Evolutionary conservation across 768 basidiomycete genomes (phyloP), one percentile per base, ranked within the genome.

Genomic region (Rossbeevera mucosa): DNA sequence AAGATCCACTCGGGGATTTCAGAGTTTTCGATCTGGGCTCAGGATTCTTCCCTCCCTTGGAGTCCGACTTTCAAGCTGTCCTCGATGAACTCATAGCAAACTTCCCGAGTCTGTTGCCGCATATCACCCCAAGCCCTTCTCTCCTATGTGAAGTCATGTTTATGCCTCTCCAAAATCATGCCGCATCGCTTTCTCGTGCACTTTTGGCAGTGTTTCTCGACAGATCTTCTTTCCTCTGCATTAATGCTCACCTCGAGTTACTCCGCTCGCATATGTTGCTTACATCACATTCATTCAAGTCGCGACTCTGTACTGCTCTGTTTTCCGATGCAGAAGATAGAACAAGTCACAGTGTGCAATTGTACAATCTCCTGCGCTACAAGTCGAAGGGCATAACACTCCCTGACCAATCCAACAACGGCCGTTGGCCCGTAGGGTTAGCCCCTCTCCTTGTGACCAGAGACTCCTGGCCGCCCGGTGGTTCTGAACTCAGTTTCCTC

Each of bases 381-480:
- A 63, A 47, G 44, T 57, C 54, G 5, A 59, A 55, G 41, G 44
- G 52, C 4, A 16, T 44, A 18, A 14, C 41, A 1, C 61, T 62
- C 16, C 68, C 72, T 45, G 48, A 52, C n/a, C 58, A 56, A 24
- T 56, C 47, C 30, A 30, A 54, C 33, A 47, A 47, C 1, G 56
- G 58, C 26, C 71, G 71, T 13, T 81, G 84, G 81, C 80, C 82
- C 1, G 77, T 94, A 6, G 93, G 92, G 2, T 69, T 95, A 6
- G 84, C 88, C 8, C 74, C 83, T 0, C 79, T 80, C 2, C 68
- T 95, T n/a, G 79, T 86, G 31, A 83, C 87, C 42, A 75, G 85
- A 30, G 81, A 82, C 46, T 80, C 76, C 5, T 95, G 93, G 93
- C 93, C 93, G 0, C 93, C 93, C 12, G 85, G 87, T 16, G 90